These are phyloP conservation scores for Tetraselmis striata DNA, from an alignment of 139 green algal genomes.

Conservation along the genomic window DNA sequence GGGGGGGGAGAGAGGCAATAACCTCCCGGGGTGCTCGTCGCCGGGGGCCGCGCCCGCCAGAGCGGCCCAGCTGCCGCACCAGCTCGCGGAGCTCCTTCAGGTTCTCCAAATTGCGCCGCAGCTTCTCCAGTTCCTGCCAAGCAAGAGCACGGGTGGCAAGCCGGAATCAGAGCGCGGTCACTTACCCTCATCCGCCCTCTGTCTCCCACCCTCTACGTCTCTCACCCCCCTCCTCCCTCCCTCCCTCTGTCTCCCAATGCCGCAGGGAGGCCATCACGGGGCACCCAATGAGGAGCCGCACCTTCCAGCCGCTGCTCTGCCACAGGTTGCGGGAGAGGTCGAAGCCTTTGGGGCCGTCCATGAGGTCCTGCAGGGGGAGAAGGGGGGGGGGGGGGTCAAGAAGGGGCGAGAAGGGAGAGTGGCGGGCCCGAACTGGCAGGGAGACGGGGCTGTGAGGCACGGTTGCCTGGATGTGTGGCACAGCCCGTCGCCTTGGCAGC, in stretches of 20 bases:
- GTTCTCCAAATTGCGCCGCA: slow-evolving; percentile 69
- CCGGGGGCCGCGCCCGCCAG: slow-evolving; percentile 69
- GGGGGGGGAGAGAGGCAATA: background rate
- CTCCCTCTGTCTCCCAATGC: too few species aligned
- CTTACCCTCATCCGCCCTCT: too few species aligned
- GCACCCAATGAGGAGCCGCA: too few species aligned
- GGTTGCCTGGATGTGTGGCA: too few species aligned
- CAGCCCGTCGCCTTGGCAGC: too few species aligned
- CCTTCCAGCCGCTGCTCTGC: slow-evolving; percentile 61
- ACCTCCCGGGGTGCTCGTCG: slow-evolving; percentile 61
- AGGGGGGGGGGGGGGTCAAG: background rate
- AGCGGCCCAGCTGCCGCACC: slow-evolving; percentile 62
- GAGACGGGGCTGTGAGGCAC: too few species aligned
- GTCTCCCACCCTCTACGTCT: too few species aligned
- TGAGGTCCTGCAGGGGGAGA: slow-evolving; percentile 35
- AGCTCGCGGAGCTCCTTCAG: slow-evolving; percentile 79
- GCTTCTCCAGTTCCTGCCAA: slow-evolving; percentile 56
- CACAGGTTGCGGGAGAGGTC: slow-evolving; percentile 57
- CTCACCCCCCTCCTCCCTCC: too few species aligned
- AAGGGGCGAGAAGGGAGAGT: background rate
- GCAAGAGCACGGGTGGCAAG: too few species aligned
- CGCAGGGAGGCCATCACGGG: too few species aligned
- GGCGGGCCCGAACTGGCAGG: too few species aligned
- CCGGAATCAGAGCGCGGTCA: too few species aligned
- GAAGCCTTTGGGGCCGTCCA: slow-evolving; percentile 61